Conservation (phyloP, 805 yeast genomes). For the Priceomyces fermenticarens region DNA sequence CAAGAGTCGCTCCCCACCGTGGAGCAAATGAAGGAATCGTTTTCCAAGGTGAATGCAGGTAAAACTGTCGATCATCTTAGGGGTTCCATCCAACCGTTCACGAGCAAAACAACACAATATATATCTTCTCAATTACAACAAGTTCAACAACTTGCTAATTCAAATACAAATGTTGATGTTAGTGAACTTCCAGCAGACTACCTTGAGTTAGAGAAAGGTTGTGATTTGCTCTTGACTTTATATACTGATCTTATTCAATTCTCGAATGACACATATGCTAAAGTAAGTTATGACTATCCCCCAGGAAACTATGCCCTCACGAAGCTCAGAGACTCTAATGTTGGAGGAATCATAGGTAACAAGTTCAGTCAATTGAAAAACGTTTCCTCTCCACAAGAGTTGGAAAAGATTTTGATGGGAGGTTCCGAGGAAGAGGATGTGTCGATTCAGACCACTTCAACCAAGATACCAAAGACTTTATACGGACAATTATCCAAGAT, state of each 20-base stretch:
- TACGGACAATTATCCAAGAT: conserved; percentile 66
- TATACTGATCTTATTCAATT: conserved; percentile 49
- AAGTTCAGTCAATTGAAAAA: conserved; percentile 59
- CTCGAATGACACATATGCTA: conserved; percentile 57
- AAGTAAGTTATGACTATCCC: conserved; percentile 79
- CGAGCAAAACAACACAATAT: conserved; percentile 57
- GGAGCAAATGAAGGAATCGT: conserved; percentile 35
- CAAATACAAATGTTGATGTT: conserved; percentile 50
- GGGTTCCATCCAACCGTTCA: conserved; percentile 48
- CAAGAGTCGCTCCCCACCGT: conserved; percentile 42
- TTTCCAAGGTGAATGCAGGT: conserved; percentile 33
- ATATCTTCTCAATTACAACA: conserved; percentile 62
- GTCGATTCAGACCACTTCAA: conserved; percentile 29
- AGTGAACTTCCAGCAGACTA: conserved; percentile 76
- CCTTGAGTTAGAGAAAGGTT: conserved; percentile 60
- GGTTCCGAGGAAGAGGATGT: conserved; percentile 17
- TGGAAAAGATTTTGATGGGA: conserved; percentile 50
- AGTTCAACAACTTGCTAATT: conserved; percentile 38
- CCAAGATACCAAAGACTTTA: conserved; percentile 63
- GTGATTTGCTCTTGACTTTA: conserved; percentile 60
- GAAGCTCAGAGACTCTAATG: conserved; percentile 65
- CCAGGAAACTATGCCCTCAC: conserved; percentile 49
- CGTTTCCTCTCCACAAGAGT: conserved; percentile 66
- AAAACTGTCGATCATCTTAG: conserved; percentile 46
- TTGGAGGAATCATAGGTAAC: conserved; percentile 53